Base-by-base conservation (phyloP, 768 basidiomycete genomes). In the Dioszegia hungarica region DNA sequence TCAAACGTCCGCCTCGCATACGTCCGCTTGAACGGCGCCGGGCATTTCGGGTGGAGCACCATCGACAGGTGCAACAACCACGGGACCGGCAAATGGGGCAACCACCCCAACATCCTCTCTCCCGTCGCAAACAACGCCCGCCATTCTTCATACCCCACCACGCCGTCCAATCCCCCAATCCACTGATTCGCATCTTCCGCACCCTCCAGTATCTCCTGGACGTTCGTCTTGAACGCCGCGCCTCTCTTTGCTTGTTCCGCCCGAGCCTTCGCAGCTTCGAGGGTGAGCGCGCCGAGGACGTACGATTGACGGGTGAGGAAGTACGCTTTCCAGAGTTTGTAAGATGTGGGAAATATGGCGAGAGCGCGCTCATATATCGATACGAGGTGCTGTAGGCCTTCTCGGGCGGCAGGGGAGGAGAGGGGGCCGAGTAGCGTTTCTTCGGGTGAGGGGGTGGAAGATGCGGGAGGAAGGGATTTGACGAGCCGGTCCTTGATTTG, bases 91-190 rank as follows among this genome's bases (percentile, higher is more conserved):
- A 98, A 82, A 91, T 98, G 67, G 54, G 92, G 90, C 47, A 97
- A 76, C 88, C 91, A 98, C 85, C 90, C 90, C 37, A 99, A 79
- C 56, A 90, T 89, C 58, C 95, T 83, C 72, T 99, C 95, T 72
- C 90, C 94, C 0, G 84, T 83, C 9, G 90, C 88, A 17, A 94
- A 81, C 12, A 99, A 82, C 15, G 84, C 78, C 70, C 84, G 90
- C 95, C 95, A 99, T 76, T 99, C 95, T 63, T 89, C 86, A 85
- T 87, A 95, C 5, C 94, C 95, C n/a, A 95, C 81, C 5, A 92
- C 80, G 2, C 86, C 85, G 70, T 98, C 89, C 47, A 98, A 77
- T 17, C 88, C 86, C 5, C 84, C 85, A 45, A 89, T 84, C 90
- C 93, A 98, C 63, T 87, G 80, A 71, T 90, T 85, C 44, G 87